Conservation (phyloP, 2,329 filamentous ascomycete genomes). For the Aspergillus hiratsukae region DNA sequence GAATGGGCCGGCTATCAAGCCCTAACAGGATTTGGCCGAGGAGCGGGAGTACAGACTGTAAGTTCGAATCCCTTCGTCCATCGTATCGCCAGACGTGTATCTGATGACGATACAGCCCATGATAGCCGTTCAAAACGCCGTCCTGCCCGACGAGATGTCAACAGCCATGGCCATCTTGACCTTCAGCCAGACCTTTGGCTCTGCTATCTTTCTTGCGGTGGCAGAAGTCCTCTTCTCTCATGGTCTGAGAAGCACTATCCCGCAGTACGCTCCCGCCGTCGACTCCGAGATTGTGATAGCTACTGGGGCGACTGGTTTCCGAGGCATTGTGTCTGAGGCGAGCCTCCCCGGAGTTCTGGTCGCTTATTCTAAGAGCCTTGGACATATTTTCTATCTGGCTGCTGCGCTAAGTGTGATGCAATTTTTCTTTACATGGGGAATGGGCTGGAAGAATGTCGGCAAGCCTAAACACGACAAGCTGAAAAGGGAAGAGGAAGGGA, state of each 20-base stretch:
- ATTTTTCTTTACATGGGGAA: conserved; percentile 17
- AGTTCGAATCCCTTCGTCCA: not conserved
- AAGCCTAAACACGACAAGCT: conserved; percentile 5
- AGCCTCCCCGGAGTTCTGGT: conserved; percentile 27
- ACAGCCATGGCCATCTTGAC: conserved; percentile 39
- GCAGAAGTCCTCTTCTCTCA: conserved; percentile 49
- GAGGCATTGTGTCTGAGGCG: conserved; percentile 26
- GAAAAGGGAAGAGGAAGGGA: not conserved
- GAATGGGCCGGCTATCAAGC: conserved; percentile 49
- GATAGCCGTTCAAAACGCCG: conserved; percentile 38
- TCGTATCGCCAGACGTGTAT: too few species aligned
- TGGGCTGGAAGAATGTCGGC: conserved; percentile 26
- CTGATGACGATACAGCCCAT: conserved; percentile 25
- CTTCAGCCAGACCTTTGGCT: conserved; percentile 41
- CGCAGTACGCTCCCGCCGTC: conserved; percentile 30
- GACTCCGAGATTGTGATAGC: conserved; percentile 33
- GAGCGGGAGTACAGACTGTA: conserved; percentile 25
- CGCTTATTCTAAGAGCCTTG: conserved; percentile 27
- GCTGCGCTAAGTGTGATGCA: conserved; percentile 12
- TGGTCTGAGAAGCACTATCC: conserved; percentile 31
- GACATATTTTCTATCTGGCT: conserved; percentile 22
- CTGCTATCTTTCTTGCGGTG: conserved; percentile 48
- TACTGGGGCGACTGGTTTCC: conserved; percentile 44
- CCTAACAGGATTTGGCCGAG: conserved; percentile 42
- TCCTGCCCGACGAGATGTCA: conserved; percentile 34